Base-by-base conservation (phyloP, 1,284 basidiomycete species). In the Salmacisia buchloeana region DNA sequence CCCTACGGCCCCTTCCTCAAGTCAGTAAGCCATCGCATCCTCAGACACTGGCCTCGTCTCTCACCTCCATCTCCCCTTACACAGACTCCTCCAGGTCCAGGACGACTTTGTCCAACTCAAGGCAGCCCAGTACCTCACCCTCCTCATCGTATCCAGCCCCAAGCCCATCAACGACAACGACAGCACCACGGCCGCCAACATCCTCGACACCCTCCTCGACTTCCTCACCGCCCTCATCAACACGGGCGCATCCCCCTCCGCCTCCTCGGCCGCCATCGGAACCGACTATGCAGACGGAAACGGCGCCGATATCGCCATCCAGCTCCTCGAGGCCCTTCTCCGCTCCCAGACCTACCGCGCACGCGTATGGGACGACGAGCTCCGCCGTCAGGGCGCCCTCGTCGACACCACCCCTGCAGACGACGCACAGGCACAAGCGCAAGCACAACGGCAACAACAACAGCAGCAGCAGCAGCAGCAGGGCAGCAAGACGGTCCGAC, bases 91-190 rank as follows among this genome's bases (percentile, higher is more conserved):
- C 56, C 89, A 92, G 41, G 87, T 89, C 38, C 88, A 89, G 71
- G 94, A 98, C 78, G 92, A 96, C 78, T 97, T 96, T 72, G 88
- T 92, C 31, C 91, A 94, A 73, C 84, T 97, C 66, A 96, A 94
- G 78, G 85, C 89, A 27, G 85, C 90, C 0, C 90, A 94, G 75
- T 90, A 97, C 72, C 83, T 97, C 56, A 91, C 92, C 1, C 85
- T 93, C 23, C 85, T 97, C 29, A 85, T 97, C 59, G 68, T 76
- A 38, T 73, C 68, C 21, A 38, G 29, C 29, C 21, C 34, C 18
- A 87, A 89, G 86, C n/a, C n/a, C n/a, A n/a, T n/a, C n/a, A n/a
- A n/a, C n/a, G n/a, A n/a, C n/a, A n/a, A n/a, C n/a, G 87, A 63
- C 60, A 83, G 33, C 3, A 21, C 35, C 27, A 35, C 58, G 18